Base-by-base conservation (phyloP, 1,139 yeast species). In the Yamadazyma trypodendri region DNA sequence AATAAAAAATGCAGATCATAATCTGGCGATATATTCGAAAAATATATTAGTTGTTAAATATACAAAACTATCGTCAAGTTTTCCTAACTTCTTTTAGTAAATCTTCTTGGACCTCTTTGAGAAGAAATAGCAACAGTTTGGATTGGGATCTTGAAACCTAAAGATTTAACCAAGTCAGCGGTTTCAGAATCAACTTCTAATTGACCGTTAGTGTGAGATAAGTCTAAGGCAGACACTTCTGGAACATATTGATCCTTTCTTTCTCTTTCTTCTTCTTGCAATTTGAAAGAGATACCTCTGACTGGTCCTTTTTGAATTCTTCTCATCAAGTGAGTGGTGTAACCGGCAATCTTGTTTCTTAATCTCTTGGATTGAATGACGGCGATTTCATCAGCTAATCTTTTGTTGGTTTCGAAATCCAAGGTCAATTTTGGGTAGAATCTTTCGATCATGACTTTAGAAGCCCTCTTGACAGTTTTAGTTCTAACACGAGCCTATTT, bases 301-400 rank as follows among this genome's bases (percentile, higher is more conserved):
- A 92, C 99, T 81, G 99, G 98, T 69, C 99, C 99, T 84, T 92
- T 92, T 79, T 94, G 98, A 70, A 92, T 92, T 82, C 99, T 90
- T 84, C 88, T 90, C 98, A 92, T 94, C 77, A 92, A 84, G 78
- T 92, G 99, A 68, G 98, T 92, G 77, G 98, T 92, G 96, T 90
- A 92, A 73, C 99, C 99, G 72, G 99, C 98, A 69, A 92, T 94
- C 89, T 92, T 92, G 94, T 94, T 94, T 84, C 98, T 92, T 75
- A 94, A 86, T 80, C 98, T 90, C 87, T 94, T 94, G 67, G 98
- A 88, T 77, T 94, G 97, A 71, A 94, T 94, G 75, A 87, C 90
- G 63, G 99, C 98, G 65, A 94, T 88, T 77, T 94, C 97, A 67
- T 88, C 85, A 64, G 96, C 85, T 73, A 94, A 85, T 81, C 97